Evolutionary conservation across 116 monocot species (phyloP).

Genomic region (Phalaenopsis hybrid): DNA sequence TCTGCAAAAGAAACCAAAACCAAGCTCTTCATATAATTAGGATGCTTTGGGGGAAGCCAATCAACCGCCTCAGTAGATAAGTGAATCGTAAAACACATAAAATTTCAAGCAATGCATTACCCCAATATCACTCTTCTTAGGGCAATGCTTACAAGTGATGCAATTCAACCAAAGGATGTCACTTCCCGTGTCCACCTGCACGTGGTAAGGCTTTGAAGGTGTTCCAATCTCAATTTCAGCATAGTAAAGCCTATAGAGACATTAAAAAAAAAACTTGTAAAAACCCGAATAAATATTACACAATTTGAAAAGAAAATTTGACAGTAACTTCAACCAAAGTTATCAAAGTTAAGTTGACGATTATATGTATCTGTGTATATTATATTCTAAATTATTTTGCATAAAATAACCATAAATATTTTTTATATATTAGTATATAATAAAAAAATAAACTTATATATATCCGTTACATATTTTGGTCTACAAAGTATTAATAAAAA

Average conservation of each 20-base stretch:
- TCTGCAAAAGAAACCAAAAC: slow-evolving; percentile 22
- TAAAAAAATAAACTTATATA: too few species aligned
- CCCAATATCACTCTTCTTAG: slow-evolving; percentile 63
- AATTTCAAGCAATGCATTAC: slow-evolving; percentile 17
- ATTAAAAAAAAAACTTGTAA: neutral
- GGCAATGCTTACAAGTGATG: slow-evolving; percentile 54
- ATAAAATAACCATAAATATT: too few species aligned
- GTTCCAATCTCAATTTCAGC: slow-evolving; percentile 63
- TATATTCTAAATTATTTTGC: too few species aligned
- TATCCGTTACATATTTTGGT: too few species aligned
- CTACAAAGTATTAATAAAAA: too few species aligned
- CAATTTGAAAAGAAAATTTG: neutral
- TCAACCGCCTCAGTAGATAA: neutral
- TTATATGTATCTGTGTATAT: too few species aligned
- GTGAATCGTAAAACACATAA: neutral
- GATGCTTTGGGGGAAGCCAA: neutral
- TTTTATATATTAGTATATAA: too few species aligned
- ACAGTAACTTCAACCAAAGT: too few species aligned
- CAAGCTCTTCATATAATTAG: neutral
- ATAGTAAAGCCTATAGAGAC: slow-evolving; percentile 58
- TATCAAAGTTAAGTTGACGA: too few species aligned
- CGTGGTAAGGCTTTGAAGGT: slow-evolving; percentile 59
- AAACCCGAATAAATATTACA: neutral
- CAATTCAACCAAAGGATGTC: slow-evolving; percentile 93
- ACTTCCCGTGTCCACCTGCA: slow-evolving; percentile 95